Evolutionary conservation across 2,329 filamentous ascomycete genomes (phyloP), one percentile per base, ranked within the genome.

Genomic region (Fusarium guadeloupense): DNA sequence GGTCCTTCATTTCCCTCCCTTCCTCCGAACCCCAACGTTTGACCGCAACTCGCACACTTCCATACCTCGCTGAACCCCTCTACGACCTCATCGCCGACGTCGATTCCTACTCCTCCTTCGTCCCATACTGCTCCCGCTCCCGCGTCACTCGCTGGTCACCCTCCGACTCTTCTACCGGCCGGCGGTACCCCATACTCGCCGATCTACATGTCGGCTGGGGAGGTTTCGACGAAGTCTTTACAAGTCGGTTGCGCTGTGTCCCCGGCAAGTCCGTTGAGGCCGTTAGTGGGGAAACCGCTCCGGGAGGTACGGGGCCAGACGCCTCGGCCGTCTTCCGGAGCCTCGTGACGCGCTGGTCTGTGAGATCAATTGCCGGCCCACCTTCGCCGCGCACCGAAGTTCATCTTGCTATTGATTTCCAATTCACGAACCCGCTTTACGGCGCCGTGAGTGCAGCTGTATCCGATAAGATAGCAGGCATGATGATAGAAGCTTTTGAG

Each of bases 401-500:
- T 13, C 82, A 85, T 67, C 77, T 99, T 66, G 81, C 83, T 52
- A 89, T 99, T 67, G 85, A 88, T 61, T 97, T 93, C 74, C 86
- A 89, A 74, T 97, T 99, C 74, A 83, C 86, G 67, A 98, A 93
- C 76, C 92, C 93, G n/a, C 74, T 97, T 52, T 96, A 97, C 78
- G 89, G 88, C 35, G 87, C 90, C 17, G 81, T 97, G 72, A 95
- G 93, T 73, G 84, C 87, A 31, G 89, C 91, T 28, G 88, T 95
- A 20, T 92, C 92, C 64, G 89, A 92, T 26, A 92, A 91, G 77
- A 87, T 97, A 62, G 94, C 92, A 2, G 88, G 87, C 5, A 82
- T 90, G 63, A 97, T 99, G 93, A 90, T 98, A 64, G 88, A 91
- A 74, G 94, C 95, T 1, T 99, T 99, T 79, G 93, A 97, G 79